These are phyloP conservation scores for Populus tremula DNA, from an alignment of 345 rosid species.

Conservation along the genomic window DNA sequence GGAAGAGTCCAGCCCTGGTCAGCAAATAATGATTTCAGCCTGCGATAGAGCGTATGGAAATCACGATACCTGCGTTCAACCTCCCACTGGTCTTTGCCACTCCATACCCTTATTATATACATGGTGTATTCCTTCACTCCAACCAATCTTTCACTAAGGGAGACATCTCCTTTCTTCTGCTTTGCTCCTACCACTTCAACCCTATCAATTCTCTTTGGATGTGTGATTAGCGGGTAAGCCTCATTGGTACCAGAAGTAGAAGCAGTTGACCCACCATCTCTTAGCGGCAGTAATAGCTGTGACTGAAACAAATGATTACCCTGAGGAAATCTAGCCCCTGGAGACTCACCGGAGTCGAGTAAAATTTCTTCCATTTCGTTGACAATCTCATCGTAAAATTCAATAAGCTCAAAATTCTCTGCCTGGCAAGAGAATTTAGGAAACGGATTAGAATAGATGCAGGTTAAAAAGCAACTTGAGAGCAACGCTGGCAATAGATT, in stretches of 20 bases:
- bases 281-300: constrained; percentile 47
- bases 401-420: constrained; percentile 52
- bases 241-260: constrained; percentile 60
- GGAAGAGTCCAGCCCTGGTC: constrained; percentile 89
- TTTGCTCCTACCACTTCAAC: constrained; percentile 86
- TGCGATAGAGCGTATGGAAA: constrained; percentile 76
- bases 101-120: constrained; percentile 71
- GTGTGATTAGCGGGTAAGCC: constrained; percentile 33
- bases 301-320: constrained; percentile 48
- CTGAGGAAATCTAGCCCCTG: constrained; percentile 54
- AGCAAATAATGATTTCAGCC: constrained; percentile 64
- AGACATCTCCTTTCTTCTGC: constrained; percentile 89
- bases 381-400: constrained; percentile 76
- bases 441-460: constrained; percentile 16
- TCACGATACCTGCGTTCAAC: constrained; percentile 93
- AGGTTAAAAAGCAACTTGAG: constrained; percentile 14
- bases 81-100: constrained; percentile 81
- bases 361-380: constrained; percentile 97
- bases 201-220: constrained; percentile 57
- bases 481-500: neutral
- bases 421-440: constrained; percentile 19
- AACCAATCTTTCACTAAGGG: constrained; percentile 88
- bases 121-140: constrained; percentile 93
- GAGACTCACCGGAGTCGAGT: constrained; percentile 73
- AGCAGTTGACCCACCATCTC: constrained; percentile 81